These are phyloP conservation scores for Rubus idaeus DNA, from an alignment of 306 rosid genomes.

Conservation along the genomic window DNA sequence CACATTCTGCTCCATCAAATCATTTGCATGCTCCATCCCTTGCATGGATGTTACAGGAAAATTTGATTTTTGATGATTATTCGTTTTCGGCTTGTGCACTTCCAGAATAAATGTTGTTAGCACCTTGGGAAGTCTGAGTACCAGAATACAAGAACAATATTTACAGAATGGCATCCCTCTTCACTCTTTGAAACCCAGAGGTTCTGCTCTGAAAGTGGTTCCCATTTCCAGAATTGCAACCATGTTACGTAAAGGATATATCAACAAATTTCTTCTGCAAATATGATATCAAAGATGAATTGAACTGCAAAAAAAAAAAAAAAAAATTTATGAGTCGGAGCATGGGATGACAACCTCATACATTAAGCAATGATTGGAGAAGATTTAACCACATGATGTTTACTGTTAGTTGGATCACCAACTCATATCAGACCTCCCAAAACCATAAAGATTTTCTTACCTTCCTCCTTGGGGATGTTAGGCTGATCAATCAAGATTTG, in stretches of 20 bases:
- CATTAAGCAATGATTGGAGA: not conserved
- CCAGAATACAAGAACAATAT: not conserved
- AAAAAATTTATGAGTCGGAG: not conserved
- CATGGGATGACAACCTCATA: not conserved
- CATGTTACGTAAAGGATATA: not conserved
- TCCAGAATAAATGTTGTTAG: too few species aligned
- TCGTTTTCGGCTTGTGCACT: not conserved
- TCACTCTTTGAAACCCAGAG: not conserved
- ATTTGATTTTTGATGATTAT: not conserved
- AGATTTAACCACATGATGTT: not conserved
- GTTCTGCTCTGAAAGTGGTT: not conserved
- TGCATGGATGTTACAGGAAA: not conserved
- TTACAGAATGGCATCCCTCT: too few species aligned
- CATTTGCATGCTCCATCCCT: too few species aligned
- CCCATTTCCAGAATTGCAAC: conserved; percentile 15
- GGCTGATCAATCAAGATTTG: conserved; percentile 90
- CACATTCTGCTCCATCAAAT: too few species aligned
- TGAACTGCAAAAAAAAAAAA: conserved; percentile 52
- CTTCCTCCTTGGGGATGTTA: conserved; percentile 69
- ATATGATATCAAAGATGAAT: conserved; percentile 53
- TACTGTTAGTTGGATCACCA: not conserved
- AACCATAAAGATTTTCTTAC: conserved; percentile 27
- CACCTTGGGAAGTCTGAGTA: too few species aligned
- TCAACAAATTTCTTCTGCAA: conserved; percentile 54
- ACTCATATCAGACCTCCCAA: not conserved